Evolutionary conservation across 2,329 filamentous ascomycete species (phyloP), one percentile per base, ranked within the genome.

Genomic region (Aspergillus transmontanensis): DNA sequence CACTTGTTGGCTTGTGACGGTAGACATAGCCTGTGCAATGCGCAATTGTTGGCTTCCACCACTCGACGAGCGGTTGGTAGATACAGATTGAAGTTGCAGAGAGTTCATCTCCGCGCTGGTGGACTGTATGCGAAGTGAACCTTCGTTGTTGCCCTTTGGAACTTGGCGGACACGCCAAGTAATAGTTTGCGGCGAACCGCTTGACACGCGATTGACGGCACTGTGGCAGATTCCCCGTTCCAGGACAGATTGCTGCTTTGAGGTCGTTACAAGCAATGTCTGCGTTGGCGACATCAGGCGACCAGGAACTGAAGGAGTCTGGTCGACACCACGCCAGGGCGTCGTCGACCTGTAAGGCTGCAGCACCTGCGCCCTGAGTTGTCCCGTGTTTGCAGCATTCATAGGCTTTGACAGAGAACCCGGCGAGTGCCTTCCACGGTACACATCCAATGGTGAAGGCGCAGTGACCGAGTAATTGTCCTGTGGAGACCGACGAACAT

Each of bases 361-460:
- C 19, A 36, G 14, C 9, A 58, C 59, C 26, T 54, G 45, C 28
- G 41, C 16, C 32, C 26, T 58, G 28, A 23, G 45, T 19, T 28
- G 26, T 54, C 48, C 54, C 23, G 53, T 54, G 21, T 58, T 57
- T n/a, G 58, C 36, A 48, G 41, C 14, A 16, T 46, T n/a, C 12
- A 53, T 16, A 5, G 57, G 34, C 30, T 46, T 36, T 26, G 53
- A 32, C 4, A 46, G 7, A 14, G 16, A 30, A 36, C 53, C 30
- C 11, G 45, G 21, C 16, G 59, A 50, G 21, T 21, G 30, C 39
- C 41, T 56, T 34, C 39, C 30, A 50, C 14, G 39, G 23, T 32
- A 11, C 10, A 30, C 23, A 14, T 57, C 53, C 21, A 50, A 23
- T 21, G 48, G 4, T 51, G 34, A 30, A 23, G 51, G 59, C 16